Conservation (phyloP, 2,329 filamentous ascomycete genomes). For the Penicillium sp. region DNA sequence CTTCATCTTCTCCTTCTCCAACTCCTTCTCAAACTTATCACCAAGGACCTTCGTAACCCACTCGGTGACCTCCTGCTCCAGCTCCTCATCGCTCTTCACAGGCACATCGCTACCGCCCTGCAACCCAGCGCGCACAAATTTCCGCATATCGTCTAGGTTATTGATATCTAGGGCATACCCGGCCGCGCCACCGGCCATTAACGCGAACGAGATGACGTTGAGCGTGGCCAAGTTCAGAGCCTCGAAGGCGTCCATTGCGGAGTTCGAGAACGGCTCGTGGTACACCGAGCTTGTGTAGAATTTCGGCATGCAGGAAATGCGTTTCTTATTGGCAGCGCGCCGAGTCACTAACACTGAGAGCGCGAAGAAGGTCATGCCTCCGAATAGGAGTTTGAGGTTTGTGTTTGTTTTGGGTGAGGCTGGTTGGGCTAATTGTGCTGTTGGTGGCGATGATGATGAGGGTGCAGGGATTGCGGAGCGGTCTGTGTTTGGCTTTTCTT, state of each 20-base stretch:
- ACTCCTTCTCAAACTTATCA: constrained; percentile 48
- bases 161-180: constrained; percentile 77
- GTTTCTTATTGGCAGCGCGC: constrained; percentile 66
- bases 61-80: constrained; percentile 55
- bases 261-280: constrained; percentile 54
- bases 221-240: constrained; percentile 84
- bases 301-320: constrained; percentile 61
- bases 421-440: constrained; percentile 15
- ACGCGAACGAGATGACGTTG: constrained; percentile 73
- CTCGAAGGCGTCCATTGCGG: constrained; percentile 72
- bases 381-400: constrained; percentile 60
- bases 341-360: constrained; percentile 70
- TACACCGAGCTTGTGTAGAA: constrained; percentile 62
- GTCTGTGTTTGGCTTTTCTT: constrained; percentile 11
- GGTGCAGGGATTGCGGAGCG: constrained; percentile 2
- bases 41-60: constrained; percentile 52
- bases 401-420: constrained; percentile 21
- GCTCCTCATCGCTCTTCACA: constrained; percentile 46
- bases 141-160: constrained; percentile 63
- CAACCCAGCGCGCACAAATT: constrained; percentile 58
- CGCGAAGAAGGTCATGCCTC: constrained; percentile 72
- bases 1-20: constrained; percentile 35
- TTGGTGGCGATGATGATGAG: constrained; percentile 4
- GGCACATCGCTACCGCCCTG: constrained; percentile 59
- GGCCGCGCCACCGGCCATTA: constrained; percentile 71